Percentiles rank a stretch among this genome's conserved stretches.
Evolutionary conservation across 495 filamentous ascomycete genomes (phyloP).

Genomic region (Podospora fimiseda): DNA sequence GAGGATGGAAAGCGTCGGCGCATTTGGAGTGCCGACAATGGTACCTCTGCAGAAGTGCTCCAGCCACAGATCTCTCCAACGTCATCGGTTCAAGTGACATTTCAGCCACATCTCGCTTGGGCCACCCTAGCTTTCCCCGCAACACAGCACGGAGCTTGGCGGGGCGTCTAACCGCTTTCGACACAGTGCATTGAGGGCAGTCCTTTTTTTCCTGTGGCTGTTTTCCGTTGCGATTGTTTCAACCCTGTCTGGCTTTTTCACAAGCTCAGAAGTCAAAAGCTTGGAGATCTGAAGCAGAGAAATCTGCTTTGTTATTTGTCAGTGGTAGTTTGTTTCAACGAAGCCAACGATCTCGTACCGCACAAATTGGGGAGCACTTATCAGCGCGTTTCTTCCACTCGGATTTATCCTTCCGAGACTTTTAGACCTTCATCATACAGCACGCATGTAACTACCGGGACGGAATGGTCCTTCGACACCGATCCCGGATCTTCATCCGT

Average conservation of each 20-base stretch:
- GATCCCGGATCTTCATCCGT: conserved; percentile 2
- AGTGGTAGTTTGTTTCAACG: no score
- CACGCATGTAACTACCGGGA: not conserved
- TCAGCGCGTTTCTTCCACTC: no score
- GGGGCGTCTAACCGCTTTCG: not conserved
- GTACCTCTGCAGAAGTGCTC: not conserved
- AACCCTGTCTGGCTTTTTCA: no score
- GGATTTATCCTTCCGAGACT: no score
- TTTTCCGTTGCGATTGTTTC: no score
- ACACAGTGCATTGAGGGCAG: not conserved
- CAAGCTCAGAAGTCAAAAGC: no score
- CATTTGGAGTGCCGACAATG: not conserved
- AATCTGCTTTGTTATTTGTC: no score
- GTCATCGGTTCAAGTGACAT: conserved; percentile 7
- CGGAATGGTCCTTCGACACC: not conserved
- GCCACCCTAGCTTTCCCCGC: conserved; percentile 9
- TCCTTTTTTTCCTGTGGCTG: no score
- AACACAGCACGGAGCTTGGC: not conserved
- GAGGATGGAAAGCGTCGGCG: not conserved
- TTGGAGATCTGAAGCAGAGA: no score
- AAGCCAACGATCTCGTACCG: no score
- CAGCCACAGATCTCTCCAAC: conserved; percentile 14
- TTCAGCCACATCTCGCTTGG: no score
- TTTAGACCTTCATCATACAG: not conserved
- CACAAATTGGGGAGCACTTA: no score